phyloP scores from a whole-genome alignment of 2,329 filamentous ascomycete species.

The Diaporthe capsici region DNA sequence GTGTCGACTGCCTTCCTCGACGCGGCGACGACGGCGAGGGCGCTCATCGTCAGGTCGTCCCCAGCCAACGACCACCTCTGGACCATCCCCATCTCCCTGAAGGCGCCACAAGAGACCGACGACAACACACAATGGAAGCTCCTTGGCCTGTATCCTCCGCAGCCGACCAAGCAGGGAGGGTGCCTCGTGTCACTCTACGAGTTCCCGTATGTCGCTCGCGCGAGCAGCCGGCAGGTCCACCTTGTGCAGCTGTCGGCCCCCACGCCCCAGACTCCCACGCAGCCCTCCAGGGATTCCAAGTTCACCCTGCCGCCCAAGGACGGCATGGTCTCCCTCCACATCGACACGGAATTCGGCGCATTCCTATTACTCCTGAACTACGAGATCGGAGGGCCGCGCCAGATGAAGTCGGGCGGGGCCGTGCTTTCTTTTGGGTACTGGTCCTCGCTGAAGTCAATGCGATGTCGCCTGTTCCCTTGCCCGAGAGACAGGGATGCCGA shows the following conservation, averaged over 20 bases:
- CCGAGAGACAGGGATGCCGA: neutral
- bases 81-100: slow-evolving; percentile 4
- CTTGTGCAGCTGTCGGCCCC: neutral
- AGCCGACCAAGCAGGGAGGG: slow-evolving; percentile 8
- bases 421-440: slow-evolving; percentile 17
- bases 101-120: neutral
- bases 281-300: neutral
- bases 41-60: slow-evolving; percentile 13
- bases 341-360: neutral
- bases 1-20: slow-evolving; percentile 14
- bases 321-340: slow-evolving; percentile 9
- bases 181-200: slow-evolving; percentile 27
- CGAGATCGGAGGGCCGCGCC: neutral
- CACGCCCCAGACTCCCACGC: neutral
- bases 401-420: neutral
- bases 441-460: slow-evolving; percentile 10
- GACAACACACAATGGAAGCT: neutral
- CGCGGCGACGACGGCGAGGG: neutral
- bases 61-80: slow-evolving; percentile 15
- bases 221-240: slow-evolving; percentile 20
- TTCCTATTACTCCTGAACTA: slow-evolving; percentile 4
- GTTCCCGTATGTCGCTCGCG: slow-evolving; percentile 25
- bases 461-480: neutral
- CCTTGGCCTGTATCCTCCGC: neutral
- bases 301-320: slow-evolving; percentile 9